Evolutionary conservation across 179 eudicot genomes (phyloP).

Genomic region (Heliamphora pulchella): DNA sequence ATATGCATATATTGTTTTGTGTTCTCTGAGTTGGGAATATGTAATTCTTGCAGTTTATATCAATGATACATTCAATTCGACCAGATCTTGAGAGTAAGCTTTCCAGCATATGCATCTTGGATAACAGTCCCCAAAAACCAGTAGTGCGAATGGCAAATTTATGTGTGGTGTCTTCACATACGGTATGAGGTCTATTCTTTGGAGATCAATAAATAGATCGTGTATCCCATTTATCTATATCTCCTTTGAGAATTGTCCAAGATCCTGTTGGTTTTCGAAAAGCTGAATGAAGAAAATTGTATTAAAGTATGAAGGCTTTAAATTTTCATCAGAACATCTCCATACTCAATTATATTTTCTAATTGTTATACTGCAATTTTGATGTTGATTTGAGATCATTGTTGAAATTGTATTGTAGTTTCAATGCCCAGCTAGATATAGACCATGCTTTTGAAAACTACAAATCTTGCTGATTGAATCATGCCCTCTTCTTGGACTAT

Average conservation of each 20-base stretch:
- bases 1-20: neutral
- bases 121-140: constrained; percentile 74
- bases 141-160: constrained; percentile 97
- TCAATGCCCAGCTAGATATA: neutral
- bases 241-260: neutral
- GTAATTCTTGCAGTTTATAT: constrained; percentile 54
- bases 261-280: too few relatives aligned
- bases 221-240: neutral
- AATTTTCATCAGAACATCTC: neutral
- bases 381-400: neutral
- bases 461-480: neutral
- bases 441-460: neutral
- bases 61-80: constrained; percentile 49
- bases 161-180: constrained; percentile 92
- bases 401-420: constrained; percentile 7
- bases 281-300: neutral
- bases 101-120: constrained; percentile 63
- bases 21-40: neutral
- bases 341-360: neutral
- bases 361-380: neutral
- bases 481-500: neutral
- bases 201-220: neutral
- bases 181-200: constrained; percentile 46
- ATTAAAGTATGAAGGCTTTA: neutral
- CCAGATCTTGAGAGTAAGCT: constrained; percentile 77